Conservation (phyloP, 306 rosid genomes). For the Mucuna pruriens region DNA sequence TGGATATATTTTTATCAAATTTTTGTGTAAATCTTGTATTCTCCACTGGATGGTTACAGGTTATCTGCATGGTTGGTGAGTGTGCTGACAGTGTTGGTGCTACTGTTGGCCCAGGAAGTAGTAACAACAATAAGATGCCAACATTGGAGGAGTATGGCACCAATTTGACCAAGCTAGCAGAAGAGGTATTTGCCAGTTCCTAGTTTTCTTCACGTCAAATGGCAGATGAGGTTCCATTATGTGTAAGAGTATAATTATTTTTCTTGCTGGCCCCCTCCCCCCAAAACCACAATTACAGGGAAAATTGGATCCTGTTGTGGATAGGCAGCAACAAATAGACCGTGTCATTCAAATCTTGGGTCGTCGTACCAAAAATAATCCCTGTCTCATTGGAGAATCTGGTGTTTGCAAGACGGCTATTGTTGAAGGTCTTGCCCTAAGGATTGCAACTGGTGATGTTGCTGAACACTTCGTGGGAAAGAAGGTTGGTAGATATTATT, state of each 20-base stretch:
- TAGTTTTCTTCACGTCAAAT: not conserved
- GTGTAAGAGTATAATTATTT: not conserved
- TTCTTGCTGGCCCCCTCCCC: not conserved
- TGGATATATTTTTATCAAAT: not conserved
- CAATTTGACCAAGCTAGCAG: conserved; percentile 94
- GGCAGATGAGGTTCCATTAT: conserved; percentile 3
- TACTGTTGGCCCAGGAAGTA: no score
- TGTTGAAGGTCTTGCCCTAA: conserved; percentile 92
- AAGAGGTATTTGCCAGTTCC: conserved; percentile 64
- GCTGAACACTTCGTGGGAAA: conserved; percentile 96
- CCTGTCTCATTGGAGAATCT: conserved; percentile 93
- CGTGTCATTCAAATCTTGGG: conserved; percentile 92
- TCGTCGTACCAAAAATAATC: conserved; percentile 86
- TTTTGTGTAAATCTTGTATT: no score
- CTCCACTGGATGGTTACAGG: conserved; percentile 48
- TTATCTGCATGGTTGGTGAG: conserved; percentile 92
- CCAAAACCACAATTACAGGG: conserved; percentile 56
- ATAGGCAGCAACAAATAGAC: conserved; percentile 87
- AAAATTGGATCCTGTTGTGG: no score
- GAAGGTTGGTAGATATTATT: conserved; percentile 55
- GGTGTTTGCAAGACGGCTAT: conserved; percentile 98
- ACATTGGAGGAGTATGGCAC: no score
- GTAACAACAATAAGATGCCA: no score
- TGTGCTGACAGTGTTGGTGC: conserved; percentile 76
- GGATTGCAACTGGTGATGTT: conserved; percentile 87